Base-by-base conservation (phyloP, 1,139 yeast genomes). In the Saccharomycopsis hybrid region DNA sequence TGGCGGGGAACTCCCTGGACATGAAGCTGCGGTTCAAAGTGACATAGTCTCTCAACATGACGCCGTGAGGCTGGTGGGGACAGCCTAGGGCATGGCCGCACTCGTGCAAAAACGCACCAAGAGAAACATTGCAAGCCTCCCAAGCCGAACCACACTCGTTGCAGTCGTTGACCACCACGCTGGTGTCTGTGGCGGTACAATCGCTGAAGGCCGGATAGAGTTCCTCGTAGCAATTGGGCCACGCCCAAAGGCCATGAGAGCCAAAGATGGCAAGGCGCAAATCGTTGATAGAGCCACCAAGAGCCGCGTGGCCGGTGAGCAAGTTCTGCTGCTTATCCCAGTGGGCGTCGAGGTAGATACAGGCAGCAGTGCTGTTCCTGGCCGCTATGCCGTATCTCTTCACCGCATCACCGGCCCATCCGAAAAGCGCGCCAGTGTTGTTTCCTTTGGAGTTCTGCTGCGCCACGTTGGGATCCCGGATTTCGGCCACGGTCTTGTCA, bases 101-200 rank as follows among this genome's bases (percentile, higher is more conserved):
- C 63, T 92, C 97, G 64, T 92, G 98, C 85, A 90, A 75, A 59
- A 88, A 89, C 0, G 97, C 97, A 41, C 98, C 97, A 62, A 87
- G 65, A 1, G 97, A 88, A 41, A 92, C 76, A 55, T 85, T 84
- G 42, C 85, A 67, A 60, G 95, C 86, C 65, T 89, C 97, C 96
- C 96, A 92, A 51, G 84, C 76, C 1, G 95, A 78, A 1, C 95
- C 87, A 64, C 95, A 85, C 62, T 88, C 84, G 59, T 79, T 77
- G 56, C 84, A 73, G 63, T 92, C 98, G 62, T 92, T 89, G 5
- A 96, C 97, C 5, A 90, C 96, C 56, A 86, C 89, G 1, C 62
- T 63, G 0, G 73, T 76, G 49, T 81, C 76, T 24, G 85, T 72
- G 25, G 65, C 74, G 0, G 95, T 84, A 9, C 75, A 74, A 62